These are phyloP conservation scores for Trebouxiophyceae sp. DNA, from an alignment of 163 green algal species.

Conservation along the genomic window DNA sequence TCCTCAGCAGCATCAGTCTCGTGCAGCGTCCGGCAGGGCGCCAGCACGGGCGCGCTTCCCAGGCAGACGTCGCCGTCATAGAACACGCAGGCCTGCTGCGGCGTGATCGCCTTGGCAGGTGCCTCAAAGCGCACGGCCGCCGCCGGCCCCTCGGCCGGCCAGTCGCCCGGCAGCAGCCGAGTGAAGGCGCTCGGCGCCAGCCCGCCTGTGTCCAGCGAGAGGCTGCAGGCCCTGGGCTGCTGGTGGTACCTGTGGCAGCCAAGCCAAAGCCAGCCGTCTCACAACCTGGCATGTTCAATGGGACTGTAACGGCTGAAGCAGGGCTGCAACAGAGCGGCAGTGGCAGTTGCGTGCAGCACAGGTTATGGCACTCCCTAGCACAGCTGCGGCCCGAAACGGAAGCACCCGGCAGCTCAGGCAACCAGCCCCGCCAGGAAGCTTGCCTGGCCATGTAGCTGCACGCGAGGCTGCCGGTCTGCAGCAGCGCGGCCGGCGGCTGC, in stretches of 20 bases:
- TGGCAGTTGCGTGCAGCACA: too few species aligned
- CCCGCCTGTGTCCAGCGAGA: neutral
- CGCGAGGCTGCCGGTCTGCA: constrained; percentile 1
- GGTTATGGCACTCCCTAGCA: too few species aligned
- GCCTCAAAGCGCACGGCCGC: too few species aligned
- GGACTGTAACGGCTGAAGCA: too few species aligned
- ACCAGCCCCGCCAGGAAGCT: too few species aligned
- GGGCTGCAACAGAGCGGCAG: too few species aligned
- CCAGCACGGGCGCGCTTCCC: constrained; percentile 37
- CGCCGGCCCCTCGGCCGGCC: neutral
- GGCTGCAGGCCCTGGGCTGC: constrained; percentile 14
- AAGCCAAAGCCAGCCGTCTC: too few species aligned
- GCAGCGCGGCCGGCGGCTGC: constrained; percentile 10
- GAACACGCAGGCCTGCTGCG: constrained; percentile 51
- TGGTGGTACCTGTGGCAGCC: constrained; percentile 37
- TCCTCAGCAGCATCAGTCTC: too few species aligned
- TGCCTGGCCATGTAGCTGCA: constrained; percentile 42
- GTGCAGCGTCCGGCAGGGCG: too few species aligned
- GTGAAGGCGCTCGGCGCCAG: neutral
- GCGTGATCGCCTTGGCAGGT: constrained; percentile 32
- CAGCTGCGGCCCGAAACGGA: too few species aligned
- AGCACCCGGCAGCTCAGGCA: too few species aligned
- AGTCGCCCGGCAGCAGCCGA: neutral
- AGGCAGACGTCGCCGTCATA: constrained; percentile 52
- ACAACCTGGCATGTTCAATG: too few species aligned